Evolutionary conservation across 2,329 filamentous ascomycete genomes (phyloP), one percentile per base, ranked within the genome.

Genomic region (Hypoxylon sp.): DNA sequence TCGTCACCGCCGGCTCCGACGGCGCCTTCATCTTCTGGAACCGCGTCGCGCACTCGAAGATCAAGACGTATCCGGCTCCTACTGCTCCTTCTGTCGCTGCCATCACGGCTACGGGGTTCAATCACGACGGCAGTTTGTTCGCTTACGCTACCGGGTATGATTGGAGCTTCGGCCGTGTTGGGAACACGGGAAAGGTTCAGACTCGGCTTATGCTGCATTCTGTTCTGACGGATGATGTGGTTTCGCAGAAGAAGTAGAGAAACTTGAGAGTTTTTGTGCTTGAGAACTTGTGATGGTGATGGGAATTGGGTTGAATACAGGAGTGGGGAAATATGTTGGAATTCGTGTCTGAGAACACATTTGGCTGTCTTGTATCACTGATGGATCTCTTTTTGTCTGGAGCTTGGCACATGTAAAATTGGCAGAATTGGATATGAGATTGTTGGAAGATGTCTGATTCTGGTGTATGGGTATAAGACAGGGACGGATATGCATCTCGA

Each of bases 141-240:
- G 80, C 79, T 2, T 83, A 83, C 58, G 85, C 86, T 1, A 76
- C 87, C 27, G 85, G 83, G 64, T 90, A 90, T 66, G 87, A 90
- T 65, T 90, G 87, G 87, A 84, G 82, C 65, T 86, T 86, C 68
- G 87, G 86, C 2, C 86, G 81, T 66, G 46, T 43, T 2, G 57
- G 52, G 7, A 69, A 69, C 40, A 52, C 41, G 13, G 47, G 58
- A 2, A n/a, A 54, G 12, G 59, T 61, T 5, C 49, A 63, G 35
- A 68, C 45, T 3, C 60, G 53, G 60, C 50, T 71, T 37, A 58
- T 66, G 57, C 30, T 73, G 31, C 67, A 67, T 34, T 23, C 52
- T 4, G 63, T 71, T 5, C 12, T n/a, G 11, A 38, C 48, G 3
- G 57, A 60, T 5, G 64, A 68, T 15, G 41, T 49, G 4, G 45